Evolutionary conservation across 441 rosid species (phyloP), one percentile per base, ranked within the genome.

Genomic region (Populus hybrid): DNA sequence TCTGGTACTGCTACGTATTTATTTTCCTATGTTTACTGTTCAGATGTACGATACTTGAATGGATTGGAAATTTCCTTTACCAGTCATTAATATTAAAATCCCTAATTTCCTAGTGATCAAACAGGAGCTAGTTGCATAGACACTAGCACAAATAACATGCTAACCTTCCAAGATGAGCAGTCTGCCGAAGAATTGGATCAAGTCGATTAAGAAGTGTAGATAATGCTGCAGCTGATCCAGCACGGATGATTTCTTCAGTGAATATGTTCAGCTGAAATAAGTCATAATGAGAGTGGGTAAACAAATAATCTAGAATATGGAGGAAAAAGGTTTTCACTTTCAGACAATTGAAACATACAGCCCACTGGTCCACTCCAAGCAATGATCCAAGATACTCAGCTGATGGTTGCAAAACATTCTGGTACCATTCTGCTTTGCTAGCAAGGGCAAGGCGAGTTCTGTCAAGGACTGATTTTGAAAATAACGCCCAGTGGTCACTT

Each of bases 121-220:
- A 7, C 2, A n/a, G 21, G 71, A 82, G 42, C 24, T 38, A 66
- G n/a, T 26, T 70, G n/a, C 57, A 46, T 16, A 53, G 46, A 24
- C 72, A 80, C 19, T 50, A 50, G 57, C 57, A 66, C 35, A 14
- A 53, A 71, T 80, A 28, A 72, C 46, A 53, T 75, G 75, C 88
- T 74, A 83, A 94, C 99, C 98, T 94, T 87, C 99, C 99, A 81
- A 97, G 91, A 87, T 94, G 85, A 65, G 99, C 98, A 78, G 91
- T 92, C 85, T 91, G 82, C 80, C 98, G 91, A 85, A 96, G 97
- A 85, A 94, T 88, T 28, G 99, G 99, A 88, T 96, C 97, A 72
- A 96, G 95, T 78, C 95, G 90, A 83, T 94, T 96, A 81, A 94
- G 86, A 71, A 94, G 96, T 67, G 87, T 86, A 66, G 99, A 97